A percentile compares a stretch with the other conserved stretches of the same genome.
Conservation (phyloP, 148 eudicot species). For the Arbutus unedo region DNA sequence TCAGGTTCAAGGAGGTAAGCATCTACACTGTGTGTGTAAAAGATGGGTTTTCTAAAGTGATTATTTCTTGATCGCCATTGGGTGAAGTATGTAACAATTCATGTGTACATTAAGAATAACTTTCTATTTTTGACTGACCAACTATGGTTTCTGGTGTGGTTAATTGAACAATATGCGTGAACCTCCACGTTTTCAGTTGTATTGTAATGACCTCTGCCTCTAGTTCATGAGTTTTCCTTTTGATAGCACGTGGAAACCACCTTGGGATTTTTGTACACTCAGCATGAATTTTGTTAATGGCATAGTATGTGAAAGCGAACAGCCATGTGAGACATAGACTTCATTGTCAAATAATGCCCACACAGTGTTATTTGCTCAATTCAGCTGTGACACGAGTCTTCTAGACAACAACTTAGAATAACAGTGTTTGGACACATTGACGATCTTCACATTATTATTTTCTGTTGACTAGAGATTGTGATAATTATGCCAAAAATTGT, state of each 20-base stretch:
- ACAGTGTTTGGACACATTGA: neutral
- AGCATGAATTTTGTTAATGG: neutral
- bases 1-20: conserved; percentile 72
- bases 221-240: neutral
- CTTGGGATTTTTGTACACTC: neutral
- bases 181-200: neutral
- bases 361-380: neutral
- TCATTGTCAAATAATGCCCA: neutral
- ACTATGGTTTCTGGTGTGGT: neutral
- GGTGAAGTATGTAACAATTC: neutral
- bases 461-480: neutral
- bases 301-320: neutral
- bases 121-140: neutral
- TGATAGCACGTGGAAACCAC: neutral
- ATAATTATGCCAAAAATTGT: neutral
- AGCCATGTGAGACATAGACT: neutral
- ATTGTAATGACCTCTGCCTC: neutral
- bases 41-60: neutral
- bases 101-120: neutral
- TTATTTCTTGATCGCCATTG: neutral
- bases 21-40: neutral
- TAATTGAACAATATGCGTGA: neutral
- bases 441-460: neutral
- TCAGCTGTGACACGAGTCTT: neutral
- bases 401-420: neutral